Conservation (phyloP, 75 land plant species). For the Isoetes taiwanensis region DNA sequence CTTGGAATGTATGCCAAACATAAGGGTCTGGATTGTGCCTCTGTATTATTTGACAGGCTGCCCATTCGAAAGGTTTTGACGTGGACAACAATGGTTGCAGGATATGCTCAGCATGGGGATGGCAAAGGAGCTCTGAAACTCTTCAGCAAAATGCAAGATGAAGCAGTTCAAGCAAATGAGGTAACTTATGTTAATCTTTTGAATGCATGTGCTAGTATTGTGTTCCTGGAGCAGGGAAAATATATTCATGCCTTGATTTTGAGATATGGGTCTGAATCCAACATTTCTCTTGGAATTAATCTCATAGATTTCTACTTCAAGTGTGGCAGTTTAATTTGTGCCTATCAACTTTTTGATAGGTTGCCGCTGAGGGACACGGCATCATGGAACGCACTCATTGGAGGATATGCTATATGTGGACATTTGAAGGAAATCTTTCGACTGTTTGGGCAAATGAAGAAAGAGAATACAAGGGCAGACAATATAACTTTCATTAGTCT, state of each 20-base stretch:
- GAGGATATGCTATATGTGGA: constrained; percentile 19
- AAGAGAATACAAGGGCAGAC: no score
- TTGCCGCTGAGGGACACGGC: constrained; percentile 13
- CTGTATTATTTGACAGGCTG: no score
- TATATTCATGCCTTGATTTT: constrained; percentile 15
- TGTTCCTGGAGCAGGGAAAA: constrained; percentile 7
- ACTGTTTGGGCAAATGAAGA: constrained; percentile 13
- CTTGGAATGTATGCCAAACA: no score
- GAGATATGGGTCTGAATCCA: constrained; percentile 8
- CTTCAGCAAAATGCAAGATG: constrained; percentile 10
- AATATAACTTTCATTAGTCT: constrained; percentile 4
- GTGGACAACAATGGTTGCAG: constrained; percentile 19
- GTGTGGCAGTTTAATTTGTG: constrained; percentile 12
- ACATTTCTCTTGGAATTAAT: constrained; percentile 23
- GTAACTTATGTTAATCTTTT: constrained; percentile 9
- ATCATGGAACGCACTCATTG: constrained; percentile 23
- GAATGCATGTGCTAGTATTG: constrained; percentile 3
- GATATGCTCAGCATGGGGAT: constrained; percentile 16
- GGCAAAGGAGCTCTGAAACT: constrained; percentile 2
- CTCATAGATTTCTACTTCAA: constrained; percentile 18
- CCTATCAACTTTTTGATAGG: constrained; percentile 6
- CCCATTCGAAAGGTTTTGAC: no score
- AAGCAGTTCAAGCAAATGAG: constrained; percentile 11
- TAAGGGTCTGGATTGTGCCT: no score
- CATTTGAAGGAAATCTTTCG: not conserved